Evolutionary conservation across 2,329 filamentous ascomycete genomes (phyloP).

Genomic region (Podosphaera xanthii): DNA sequence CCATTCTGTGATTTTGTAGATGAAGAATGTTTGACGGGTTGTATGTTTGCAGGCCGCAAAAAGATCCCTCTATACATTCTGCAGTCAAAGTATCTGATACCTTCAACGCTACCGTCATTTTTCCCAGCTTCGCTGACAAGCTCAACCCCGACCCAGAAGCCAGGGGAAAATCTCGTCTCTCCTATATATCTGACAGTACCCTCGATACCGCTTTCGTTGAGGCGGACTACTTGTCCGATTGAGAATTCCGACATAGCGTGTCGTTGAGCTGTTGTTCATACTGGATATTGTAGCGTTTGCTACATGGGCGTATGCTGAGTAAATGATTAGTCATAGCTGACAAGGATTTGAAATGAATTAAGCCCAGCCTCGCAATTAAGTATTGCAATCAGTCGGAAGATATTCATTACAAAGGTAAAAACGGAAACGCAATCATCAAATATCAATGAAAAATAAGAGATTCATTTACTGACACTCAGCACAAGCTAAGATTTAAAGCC

Average conservation of each 20-base stretch:
- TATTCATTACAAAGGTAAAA: too few species aligned
- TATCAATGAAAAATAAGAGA: too few species aligned
- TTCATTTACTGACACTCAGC: too few species aligned
- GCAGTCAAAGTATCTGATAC: slow-evolving; percentile 75
- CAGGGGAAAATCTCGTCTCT: slow-evolving; percentile 53
- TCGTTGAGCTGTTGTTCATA: neutral
- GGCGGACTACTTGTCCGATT: slow-evolving; percentile 30
- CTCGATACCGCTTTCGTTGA: slow-evolving; percentile 47
- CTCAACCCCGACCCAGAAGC: slow-evolving; percentile 79
- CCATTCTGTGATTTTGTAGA: slow-evolving; percentile 17
- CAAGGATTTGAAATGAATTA: too few species aligned
- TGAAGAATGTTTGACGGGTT: slow-evolving; percentile 28
- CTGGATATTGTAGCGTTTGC: too few species aligned
- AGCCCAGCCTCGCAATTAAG: too few species aligned
- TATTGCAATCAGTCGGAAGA: too few species aligned
- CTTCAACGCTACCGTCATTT: slow-evolving; percentile 81
- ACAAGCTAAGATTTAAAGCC: too few species aligned
- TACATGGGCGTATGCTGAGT: too few species aligned
- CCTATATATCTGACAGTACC: slow-evolving; percentile 67
- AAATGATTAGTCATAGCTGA: too few species aligned
- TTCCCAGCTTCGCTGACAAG: slow-evolving; percentile 65
- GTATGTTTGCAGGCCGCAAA: slow-evolving; percentile 48
- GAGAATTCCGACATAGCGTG: slow-evolving; percentile 31
- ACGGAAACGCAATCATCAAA: too few species aligned
- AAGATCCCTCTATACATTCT: slow-evolving; percentile 62